Evolutionary conservation across 2,329 filamentous ascomycete species (phyloP), one percentile per base, ranked within the genome.

Genomic region (Paracamarosporium sp.): DNA sequence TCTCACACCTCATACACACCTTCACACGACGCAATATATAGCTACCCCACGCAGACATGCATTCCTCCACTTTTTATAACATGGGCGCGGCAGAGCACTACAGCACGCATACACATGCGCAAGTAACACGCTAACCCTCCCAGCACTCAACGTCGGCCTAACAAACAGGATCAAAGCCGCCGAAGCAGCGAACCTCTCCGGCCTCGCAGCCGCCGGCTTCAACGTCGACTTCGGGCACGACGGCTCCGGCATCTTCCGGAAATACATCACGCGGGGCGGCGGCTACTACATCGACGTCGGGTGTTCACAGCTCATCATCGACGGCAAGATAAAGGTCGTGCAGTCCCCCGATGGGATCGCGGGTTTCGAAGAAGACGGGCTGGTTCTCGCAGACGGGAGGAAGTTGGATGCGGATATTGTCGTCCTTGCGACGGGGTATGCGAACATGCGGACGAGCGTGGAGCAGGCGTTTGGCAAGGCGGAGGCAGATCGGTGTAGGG

Each of bases 201-300:
- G 81, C 0, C 78, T 91, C 1, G 74, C 76, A 5, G 81, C 79
- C 35, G 87, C 80, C 0, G 88, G 88, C 0, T 90, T 90, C 79
- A 81, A 82, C 52, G 72, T 86, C 0, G 87, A 90, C 62, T 74
- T 69, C 0, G 88, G 88, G 0, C 82, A 85, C 0, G 81, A 87
- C 52, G 82, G 79, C 0, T 78, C 82, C 0, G 88, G 88, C 0
- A 77, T 90, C 1, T 80, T 86, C 55, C 73, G 84, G 51, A 89
- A 89, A 71, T 90, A 89, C 66, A 81, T 88, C 60, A 85, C 88
- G 63, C 82, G 85, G 2, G 87, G 87, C 1, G 88, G 89, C 0
- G 88, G 88, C 0, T 90, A 90, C 68, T 90, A 90, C 73, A 88
- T 90, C 60, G 86, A 91, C 59, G 87, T 90, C 1, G 89, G 89